Evolutionary conservation across 1,284 basidiomycete genomes (phyloP), one percentile per base, ranked within the genome.

Genomic region (Singerocomus rubriflavus): DNA sequence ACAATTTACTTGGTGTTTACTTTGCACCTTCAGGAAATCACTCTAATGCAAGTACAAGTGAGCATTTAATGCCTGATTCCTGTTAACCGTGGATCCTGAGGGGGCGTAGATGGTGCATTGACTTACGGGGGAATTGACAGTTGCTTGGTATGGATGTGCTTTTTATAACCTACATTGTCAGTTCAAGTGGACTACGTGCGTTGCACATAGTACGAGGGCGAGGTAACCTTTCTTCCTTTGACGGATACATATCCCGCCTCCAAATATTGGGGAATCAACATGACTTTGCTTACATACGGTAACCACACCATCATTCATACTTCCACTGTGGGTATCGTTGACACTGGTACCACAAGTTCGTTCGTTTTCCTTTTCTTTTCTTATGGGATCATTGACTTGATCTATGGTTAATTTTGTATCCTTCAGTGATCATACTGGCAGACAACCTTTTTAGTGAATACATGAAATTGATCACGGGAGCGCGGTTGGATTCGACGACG

Each of bases 51-150:
- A 21, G 21, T 21, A 52, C 47, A 3, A 67, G 61, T 63, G 35
- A 57, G 59, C 33, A 11, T 32, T 7, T 1, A 3, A 31, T 38
- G 0, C 21, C 12, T 25, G 4, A 1, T 34, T 0, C 12, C 30
- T 33, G 29, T 27, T 13, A 17, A 16, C 17, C 3, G 14, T 8
- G 9, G 4, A 36, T 0, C 25, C 37, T 29, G 30, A 54, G 5
- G n/a, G 6, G 13, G 4, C 21, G 11, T 45, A 65, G 65, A 68
- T 42, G 65, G 66, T 14, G 57, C 50, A 21, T 27, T 65, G 38
- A 65, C 58, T 2, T 68, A 56, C 1, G 64, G 66, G 39, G 64
- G 62, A 2, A n/a, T 27, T 6, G 58, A 66, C 42, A 9, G 39
- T 7, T 46, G 27, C 16, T 30, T 60, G 54, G 66, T 68, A 48